A percentile compares a stretch with the other conserved stretches of the same genome.
These are phyloP conservation scores for Malus hybrid DNA, from an alignment of 331 rosid species.

Conservation along the genomic window DNA sequence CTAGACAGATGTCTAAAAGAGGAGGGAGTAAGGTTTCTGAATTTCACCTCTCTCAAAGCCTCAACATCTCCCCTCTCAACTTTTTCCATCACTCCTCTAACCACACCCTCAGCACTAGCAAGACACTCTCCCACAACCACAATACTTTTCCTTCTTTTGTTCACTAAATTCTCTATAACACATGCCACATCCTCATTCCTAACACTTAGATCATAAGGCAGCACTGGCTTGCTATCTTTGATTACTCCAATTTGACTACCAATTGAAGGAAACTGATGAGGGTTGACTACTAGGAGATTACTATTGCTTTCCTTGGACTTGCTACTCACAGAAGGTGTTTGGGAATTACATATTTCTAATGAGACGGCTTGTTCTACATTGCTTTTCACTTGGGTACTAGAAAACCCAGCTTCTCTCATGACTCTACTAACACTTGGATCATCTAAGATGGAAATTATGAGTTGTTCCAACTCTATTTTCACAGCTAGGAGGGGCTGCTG, in stretches of 20 bases:
- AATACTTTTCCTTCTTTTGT: constrained; percentile 38
- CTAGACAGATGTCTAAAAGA: constrained; percentile 44
- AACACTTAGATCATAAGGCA: constrained; percentile 20
- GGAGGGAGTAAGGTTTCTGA: constrained; percentile 45
- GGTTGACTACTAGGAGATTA: constrained; percentile 13
- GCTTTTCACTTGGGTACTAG: constrained; percentile 78
- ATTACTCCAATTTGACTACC: neutral
- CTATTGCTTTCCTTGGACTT: constrained; percentile 40
- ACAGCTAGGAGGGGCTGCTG: constrained; percentile 82
- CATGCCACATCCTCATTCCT: constrained; percentile 55
- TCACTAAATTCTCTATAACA: constrained; percentile 49
- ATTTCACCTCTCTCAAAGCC: constrained; percentile 53
- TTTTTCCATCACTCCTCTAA: constrained; percentile 53
- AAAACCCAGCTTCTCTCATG: constrained; percentile 89
- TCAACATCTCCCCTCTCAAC: constrained; percentile 61
- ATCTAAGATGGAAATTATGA: constrained; percentile 79
- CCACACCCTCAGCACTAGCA: constrained; percentile 46
- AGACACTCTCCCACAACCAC: constrained; percentile 91
- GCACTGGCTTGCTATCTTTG: constrained; percentile 4
- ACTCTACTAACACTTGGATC: constrained; percentile 97
- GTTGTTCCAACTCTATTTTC: constrained; percentile 83
- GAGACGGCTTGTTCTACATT: constrained; percentile 88
- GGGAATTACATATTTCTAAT: constrained; percentile 53
- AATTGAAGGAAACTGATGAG: constrained; percentile 10
- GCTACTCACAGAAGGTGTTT: constrained; percentile 25